Evolutionary conservation across 2,329 filamentous ascomycete genomes (phyloP).

Genomic region (Biscogniauxia mediterranea): DNA sequence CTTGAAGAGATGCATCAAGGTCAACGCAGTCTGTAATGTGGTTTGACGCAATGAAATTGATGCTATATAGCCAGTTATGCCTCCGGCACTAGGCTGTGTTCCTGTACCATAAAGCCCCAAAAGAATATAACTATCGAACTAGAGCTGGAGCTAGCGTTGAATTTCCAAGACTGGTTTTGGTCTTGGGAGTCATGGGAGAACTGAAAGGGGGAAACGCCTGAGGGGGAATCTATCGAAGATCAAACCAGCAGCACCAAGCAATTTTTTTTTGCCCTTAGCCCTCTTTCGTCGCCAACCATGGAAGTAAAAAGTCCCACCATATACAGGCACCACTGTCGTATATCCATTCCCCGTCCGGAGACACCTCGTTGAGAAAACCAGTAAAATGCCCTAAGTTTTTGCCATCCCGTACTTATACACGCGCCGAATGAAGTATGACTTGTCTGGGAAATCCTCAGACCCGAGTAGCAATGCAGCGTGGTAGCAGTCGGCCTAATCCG

Average conservation of each 20-base stretch:
- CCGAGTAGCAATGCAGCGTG: constrained; percentile 9
- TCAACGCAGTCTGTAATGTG: neutral
- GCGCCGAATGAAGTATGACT: constrained; percentile 27
- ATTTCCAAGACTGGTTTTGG: constrained; percentile 25
- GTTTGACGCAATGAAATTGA: constrained; percentile 15
- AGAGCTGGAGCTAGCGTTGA: constrained; percentile 19
- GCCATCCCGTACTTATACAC: constrained; percentile 35
- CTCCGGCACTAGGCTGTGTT: constrained; percentile 24
- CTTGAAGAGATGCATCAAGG: neutral
- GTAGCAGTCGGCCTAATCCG: constrained; percentile 4
- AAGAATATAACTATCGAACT: constrained; percentile 25
- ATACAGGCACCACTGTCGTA: constrained; percentile 26
- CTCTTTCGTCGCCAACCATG: constrained; percentile 22
- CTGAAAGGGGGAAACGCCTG: constrained; percentile 24
- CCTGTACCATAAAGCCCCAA: constrained; percentile 22
- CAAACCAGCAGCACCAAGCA: constrained; percentile 19
- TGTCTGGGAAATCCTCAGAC: constrained; percentile 15
- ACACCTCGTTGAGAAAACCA: constrained; percentile 17
- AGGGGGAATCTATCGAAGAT: constrained; percentile 33
- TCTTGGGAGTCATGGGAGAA: constrained; percentile 22
- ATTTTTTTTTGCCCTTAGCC: constrained; percentile 24
- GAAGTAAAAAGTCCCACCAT: constrained; percentile 20
- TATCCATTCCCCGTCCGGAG: constrained; percentile 18
- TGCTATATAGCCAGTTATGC: constrained; percentile 28
- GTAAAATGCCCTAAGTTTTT: constrained; percentile 10